These are phyloP conservation scores for Grosmannia clavigera DNA, from an alignment of 2,329 filamentous ascomycete genomes.

Conservation along the genomic window DNA sequence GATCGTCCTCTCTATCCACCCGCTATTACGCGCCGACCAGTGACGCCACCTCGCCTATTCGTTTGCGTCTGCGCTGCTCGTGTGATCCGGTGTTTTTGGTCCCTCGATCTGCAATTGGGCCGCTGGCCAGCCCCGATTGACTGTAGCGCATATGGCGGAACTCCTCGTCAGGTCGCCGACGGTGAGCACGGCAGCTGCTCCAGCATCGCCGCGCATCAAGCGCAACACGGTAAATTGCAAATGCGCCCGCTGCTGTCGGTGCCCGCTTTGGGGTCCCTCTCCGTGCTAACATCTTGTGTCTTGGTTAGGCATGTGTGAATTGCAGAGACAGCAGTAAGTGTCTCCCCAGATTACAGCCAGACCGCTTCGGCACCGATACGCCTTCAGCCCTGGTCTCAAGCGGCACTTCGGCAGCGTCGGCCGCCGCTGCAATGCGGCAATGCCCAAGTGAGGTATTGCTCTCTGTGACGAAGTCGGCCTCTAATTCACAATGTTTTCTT, in stretches of 20 bases:
- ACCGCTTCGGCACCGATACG: constrained; percentile 11
- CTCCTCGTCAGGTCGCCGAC: constrained; percentile 4
- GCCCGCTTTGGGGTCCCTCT: neutral
- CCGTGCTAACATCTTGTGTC: neutral
- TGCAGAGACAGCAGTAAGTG: constrained; percentile 15
- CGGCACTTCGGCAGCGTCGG: neutral
- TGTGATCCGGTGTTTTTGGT: neutral
- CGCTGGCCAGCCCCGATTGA: neutral
- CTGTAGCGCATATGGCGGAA: constrained; percentile 9
- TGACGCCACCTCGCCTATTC: neutral
- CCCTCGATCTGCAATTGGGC: neutral
- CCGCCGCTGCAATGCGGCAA: neutral
- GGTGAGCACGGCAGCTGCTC: constrained; percentile 3
- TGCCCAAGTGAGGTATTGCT: neutral
- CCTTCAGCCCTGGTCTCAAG: constrained; percentile 1
- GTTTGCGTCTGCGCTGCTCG: neutral
- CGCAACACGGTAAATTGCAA: constrained; percentile 13
- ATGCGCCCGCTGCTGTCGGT: neutral
- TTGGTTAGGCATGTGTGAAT: constrained; percentile 13
- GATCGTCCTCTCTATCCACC: neutral
- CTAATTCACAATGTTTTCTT: neutral
- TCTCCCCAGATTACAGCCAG: neutral
- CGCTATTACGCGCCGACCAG: neutral
- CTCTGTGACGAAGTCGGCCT: neutral
- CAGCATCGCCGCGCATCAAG: constrained; percentile 12